phyloP scores from a whole-genome alignment of 345 rosid genomes.

The Brassica rapa region DNA sequence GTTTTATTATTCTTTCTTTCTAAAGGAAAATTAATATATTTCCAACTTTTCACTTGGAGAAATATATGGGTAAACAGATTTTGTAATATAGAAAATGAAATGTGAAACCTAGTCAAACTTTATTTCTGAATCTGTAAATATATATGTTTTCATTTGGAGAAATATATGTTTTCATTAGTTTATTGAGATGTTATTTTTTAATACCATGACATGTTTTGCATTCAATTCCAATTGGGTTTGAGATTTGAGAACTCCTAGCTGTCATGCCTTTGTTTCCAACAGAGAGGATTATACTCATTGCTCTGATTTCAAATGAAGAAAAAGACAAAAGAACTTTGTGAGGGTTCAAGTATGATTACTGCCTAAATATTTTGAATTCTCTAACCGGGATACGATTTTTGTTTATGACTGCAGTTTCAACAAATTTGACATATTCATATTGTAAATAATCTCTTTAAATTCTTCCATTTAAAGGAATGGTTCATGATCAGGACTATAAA shows the following conservation, averaged over 20 bases:
- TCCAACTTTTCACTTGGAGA: not conserved
- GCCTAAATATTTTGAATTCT: conserved; percentile 1
- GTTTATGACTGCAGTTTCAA: conserved; percentile 4
- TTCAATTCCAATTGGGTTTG: not conserved
- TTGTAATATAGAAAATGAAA: not conserved
- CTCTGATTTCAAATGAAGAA: conserved; percentile 3
- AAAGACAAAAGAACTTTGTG: not conserved
- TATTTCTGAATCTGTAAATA: not conserved
- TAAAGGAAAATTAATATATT: not conserved
- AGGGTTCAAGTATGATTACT: conserved; percentile 20
- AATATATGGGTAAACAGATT: not conserved
- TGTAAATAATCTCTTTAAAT: not conserved
- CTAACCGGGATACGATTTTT: conserved; percentile 14
- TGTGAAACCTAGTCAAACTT: not conserved
- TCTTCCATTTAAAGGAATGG: not conserved
- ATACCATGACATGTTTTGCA: not conserved
- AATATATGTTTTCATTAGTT: not conserved
- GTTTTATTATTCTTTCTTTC: not conserved
- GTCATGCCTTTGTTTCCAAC: conserved; percentile 13
- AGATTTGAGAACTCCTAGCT: conserved; percentile 1
- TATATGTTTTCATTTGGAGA: not conserved
- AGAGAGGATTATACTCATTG: conserved; percentile 20
- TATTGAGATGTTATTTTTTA: not conserved
- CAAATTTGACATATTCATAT: not conserved
- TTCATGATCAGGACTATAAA: not conserved